Conservation (phyloP, 2,329 filamentous ascomycete species). For the Penicillium sp. region DNA sequence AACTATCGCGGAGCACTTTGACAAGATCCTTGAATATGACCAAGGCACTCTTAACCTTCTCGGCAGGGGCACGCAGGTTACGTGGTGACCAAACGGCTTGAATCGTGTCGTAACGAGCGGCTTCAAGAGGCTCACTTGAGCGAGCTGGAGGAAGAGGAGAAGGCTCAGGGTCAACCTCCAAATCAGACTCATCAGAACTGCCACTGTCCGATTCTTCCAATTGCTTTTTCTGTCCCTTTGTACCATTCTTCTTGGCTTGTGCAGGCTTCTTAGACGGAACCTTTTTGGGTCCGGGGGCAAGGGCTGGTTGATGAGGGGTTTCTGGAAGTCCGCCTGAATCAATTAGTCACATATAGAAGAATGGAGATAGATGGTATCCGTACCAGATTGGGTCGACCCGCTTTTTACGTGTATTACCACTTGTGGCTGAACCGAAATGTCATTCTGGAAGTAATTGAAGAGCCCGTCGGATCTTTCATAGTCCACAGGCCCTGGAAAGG, state of each 20-base stretch:
- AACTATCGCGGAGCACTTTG: conserved; percentile 61
- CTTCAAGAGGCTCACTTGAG: conserved; percentile 55
- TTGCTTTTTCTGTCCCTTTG: conserved; percentile 11
- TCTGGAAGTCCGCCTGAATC: neutral
- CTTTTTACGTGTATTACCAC: conserved; percentile 8
- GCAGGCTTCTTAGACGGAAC: conserved; percentile 23
- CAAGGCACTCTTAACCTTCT: conserved; percentile 57
- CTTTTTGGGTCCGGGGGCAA: conserved; percentile 21
- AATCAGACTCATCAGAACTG: conserved; percentile 51
- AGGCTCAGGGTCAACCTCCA: conserved; percentile 55
- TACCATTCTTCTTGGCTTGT: conserved; percentile 14
- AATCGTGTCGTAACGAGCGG: conserved; percentile 60
- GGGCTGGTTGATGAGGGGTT: conserved; percentile 10
- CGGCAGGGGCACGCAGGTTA: conserved; percentile 51
- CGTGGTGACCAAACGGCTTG: conserved; percentile 63
- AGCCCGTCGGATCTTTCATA: conserved; percentile 29
- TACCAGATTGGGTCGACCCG: conserved; percentile 5
- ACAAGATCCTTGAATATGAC: conserved; percentile 61
- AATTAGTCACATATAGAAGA: neutral
- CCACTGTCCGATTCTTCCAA: conserved; percentile 51
- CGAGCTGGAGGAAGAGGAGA: conserved; percentile 57
- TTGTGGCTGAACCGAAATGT: conserved; percentile 27
- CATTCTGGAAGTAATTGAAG: conserved; percentile 32
- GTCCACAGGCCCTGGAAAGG: conserved; percentile 30
- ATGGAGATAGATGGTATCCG: neutral